These are phyloP conservation scores for Calonectria pteridis DNA, from an alignment of 2,329 filamentous ascomycete species.

Conservation along the genomic window DNA sequence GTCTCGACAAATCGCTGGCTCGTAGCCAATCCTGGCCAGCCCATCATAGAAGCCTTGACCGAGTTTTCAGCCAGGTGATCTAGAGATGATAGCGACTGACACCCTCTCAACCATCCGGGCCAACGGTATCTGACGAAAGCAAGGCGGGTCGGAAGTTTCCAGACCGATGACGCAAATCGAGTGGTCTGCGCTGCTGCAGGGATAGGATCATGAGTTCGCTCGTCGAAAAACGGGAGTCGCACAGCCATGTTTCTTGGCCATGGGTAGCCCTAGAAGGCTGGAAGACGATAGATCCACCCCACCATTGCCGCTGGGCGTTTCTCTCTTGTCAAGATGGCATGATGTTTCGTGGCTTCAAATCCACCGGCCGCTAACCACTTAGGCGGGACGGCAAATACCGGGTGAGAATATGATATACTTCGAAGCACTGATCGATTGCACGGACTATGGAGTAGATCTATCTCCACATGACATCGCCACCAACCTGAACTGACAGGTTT, in stretches of 20 bases:
- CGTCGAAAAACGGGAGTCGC: background rate
- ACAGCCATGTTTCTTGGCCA: background rate
- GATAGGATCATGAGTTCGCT: background rate
- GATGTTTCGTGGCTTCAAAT: background rate
- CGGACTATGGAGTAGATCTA: background rate
- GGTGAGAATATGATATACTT: background rate
- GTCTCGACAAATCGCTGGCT: background rate
- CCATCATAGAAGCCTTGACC: background rate
- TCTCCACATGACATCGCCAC: background rate
- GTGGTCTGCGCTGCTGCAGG: background rate
- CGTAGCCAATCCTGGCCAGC: background rate
- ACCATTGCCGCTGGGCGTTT: background rate
- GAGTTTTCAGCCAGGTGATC: conserved; percentile 1
- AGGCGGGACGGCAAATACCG: background rate
- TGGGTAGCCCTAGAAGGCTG: background rate
- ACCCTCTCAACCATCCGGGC: background rate
- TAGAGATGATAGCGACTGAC: background rate
- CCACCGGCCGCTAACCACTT: background rate
- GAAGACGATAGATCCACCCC: conserved; percentile 7
- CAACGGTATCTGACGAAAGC: background rate
- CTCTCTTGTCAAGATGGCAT: background rate
- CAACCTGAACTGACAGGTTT: background rate
- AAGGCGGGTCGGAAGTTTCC: background rate
- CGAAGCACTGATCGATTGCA: background rate
- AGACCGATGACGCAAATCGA: conserved; percentile 7